A percentile compares a stretch with the other conserved stretches of the same genome.
These are phyloP conservation scores for Dendrothele bispora DNA, from an alignment of 768 basidiomycete species.

Conservation along the genomic window DNA sequence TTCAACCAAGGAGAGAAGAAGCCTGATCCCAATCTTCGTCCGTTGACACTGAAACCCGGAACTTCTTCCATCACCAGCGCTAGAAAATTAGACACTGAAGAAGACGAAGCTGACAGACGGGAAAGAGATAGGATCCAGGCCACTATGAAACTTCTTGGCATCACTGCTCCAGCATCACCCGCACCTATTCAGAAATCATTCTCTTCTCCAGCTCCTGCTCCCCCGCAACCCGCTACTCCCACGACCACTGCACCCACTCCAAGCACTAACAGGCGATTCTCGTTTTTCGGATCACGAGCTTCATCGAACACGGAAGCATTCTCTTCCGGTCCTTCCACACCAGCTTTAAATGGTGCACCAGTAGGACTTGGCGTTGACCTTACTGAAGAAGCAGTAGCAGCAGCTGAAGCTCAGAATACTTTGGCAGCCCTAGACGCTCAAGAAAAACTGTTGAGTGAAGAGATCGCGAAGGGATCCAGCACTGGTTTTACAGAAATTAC, in stretches of 20 bases:
- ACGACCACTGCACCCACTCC: conserved; percentile 28
- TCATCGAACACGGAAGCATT: conserved; percentile 44
- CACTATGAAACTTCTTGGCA: conserved; percentile 94
- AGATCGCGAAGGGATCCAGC: conserved; percentile 70
- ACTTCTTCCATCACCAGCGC: conserved; percentile 54
- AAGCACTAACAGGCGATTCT: conserved; percentile 54
- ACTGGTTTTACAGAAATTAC: conserved; percentile 82
- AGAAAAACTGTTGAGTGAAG: conserved; percentile 69
- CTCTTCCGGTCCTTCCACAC: conserved; percentile 32
- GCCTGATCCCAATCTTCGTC: conserved; percentile 57
- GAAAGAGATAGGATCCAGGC: conserved; percentile 88
- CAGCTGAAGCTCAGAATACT: conserved; percentile 74
- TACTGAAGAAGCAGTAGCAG: conserved; percentile 76
- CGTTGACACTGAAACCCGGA: conserved; percentile 73
- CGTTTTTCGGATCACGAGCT: conserved; percentile 65
- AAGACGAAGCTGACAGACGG: conserved; percentile 89
- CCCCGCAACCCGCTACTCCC: conserved; percentile 20
- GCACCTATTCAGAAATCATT: conserved; percentile 40
- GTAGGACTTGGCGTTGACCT: conserved; percentile 40
- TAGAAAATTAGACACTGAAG: conserved; percentile 80
- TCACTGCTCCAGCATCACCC: conserved; percentile 61
- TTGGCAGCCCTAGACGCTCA: conserved; percentile 79
- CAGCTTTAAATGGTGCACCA: conserved; percentile 27
- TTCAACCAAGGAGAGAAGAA: conserved; percentile 69
- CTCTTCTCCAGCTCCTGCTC: conserved; percentile 34